phyloP scores from a whole-genome alignment of 352 stramenopile species.

The Globisporangium lucens region DNA sequence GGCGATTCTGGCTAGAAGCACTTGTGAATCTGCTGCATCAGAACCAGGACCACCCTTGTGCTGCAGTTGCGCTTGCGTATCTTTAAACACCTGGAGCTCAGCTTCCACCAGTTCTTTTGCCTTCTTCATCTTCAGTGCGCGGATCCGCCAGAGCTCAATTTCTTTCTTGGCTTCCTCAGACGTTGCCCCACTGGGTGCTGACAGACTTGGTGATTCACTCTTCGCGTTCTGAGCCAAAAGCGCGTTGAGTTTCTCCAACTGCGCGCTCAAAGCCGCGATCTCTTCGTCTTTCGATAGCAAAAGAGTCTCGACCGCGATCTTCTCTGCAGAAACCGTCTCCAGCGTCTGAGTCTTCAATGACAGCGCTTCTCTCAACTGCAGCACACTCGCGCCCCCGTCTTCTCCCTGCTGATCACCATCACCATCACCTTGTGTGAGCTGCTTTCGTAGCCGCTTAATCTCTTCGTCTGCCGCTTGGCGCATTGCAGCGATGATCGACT shows the following conservation, averaged over 20 bases:
- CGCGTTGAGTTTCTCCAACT: conserved; percentile 2
- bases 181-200: neutral
- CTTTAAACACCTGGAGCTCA: conserved; percentile 17
- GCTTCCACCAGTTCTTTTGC: conserved; percentile 26
- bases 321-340: conserved; percentile 7
- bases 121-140: conserved; percentile 41
- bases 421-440: conserved; percentile 9
- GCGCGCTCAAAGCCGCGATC: neutral
- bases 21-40: neutral
- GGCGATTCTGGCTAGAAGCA: neutral
- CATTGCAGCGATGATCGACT: conserved; percentile 63
- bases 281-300: conserved; percentile 10
- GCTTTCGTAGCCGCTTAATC: conserved; percentile 21
- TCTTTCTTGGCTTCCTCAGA: conserved; percentile 22
- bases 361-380: conserved; percentile 20
- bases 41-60: no score
- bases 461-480: conserved; percentile 42
- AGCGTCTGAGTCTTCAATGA: conserved; percentile 11
- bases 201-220: neutral
- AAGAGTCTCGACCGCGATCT: conserved; percentile 7
- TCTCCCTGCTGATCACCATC: neutral
- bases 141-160: conserved; percentile 33
- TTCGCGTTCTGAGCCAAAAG: conserved; percentile 3
- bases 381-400: neutral
- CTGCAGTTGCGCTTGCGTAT: neutral